phyloP scores from a whole-genome alignment of 2,329 filamentous ascomycete genomes.

The Ceratocystis colombiana region DNA sequence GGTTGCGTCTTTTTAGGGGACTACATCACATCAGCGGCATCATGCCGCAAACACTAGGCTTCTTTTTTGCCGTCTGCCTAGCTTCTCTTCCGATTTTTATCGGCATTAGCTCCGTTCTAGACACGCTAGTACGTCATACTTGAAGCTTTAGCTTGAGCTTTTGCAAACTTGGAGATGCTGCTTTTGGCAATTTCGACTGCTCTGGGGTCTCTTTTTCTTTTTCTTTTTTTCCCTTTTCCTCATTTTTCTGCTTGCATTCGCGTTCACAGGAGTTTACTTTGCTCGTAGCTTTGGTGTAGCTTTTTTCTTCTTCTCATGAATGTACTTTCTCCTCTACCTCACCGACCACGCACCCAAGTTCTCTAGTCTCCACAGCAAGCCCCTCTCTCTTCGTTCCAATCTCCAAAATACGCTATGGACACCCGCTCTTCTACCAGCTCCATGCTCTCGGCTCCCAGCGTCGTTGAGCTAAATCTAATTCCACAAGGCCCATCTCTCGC shows the following conservation, averaged over 20 bases:
- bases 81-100: not conserved
- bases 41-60: not conserved
- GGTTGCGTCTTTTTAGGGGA: not conserved
- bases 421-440: not conserved
- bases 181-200: not conserved
- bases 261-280: too few species aligned
- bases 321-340: not conserved
- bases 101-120: constrained; percentile 1
- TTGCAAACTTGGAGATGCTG: not conserved
- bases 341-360: too few species aligned
- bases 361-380: not conserved
- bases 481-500: not conserved
- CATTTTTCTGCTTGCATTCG: not conserved
- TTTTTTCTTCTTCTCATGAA: not conserved
- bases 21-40: not conserved
- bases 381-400: not conserved
- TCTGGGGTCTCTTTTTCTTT: not conserved
- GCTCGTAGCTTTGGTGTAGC: too few species aligned
- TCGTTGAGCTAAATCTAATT: not conserved
- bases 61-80: not conserved
- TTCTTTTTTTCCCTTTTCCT: not conserved
- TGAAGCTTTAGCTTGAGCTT: constrained; percentile 3
- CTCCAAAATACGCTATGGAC: not conserved
- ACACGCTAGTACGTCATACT: not conserved
- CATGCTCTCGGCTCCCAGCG: not conserved